A percentile compares a stretch with the other conserved stretches of the same genome.
phyloP scores from a whole-genome alignment of 2,329 filamentous ascomycete species.

The Fusarium liriodendri region DNA sequence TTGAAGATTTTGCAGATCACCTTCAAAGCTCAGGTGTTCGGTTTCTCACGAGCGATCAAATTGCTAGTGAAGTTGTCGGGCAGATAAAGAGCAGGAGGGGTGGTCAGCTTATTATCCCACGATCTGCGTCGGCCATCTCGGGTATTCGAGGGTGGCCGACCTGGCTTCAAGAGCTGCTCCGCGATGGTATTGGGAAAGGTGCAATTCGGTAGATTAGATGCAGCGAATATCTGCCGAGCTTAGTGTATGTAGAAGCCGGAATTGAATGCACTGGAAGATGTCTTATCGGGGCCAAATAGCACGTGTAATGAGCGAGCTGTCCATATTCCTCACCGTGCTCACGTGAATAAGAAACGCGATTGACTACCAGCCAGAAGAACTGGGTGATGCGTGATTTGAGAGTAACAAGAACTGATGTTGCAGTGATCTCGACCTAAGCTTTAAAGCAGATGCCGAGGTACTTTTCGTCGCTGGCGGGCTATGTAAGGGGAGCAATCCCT shows the following conservation, averaged over 20 bases:
- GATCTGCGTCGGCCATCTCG: constrained; percentile 33
- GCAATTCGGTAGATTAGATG: not conserved
- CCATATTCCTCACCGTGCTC: not conserved
- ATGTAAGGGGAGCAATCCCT: not conserved
- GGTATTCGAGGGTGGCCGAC: constrained; percentile 55
- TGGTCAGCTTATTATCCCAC: constrained; percentile 60
- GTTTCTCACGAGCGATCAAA: constrained; percentile 48
- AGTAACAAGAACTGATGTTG: not conserved
- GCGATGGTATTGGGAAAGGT: constrained; percentile 42
- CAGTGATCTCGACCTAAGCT: not conserved
- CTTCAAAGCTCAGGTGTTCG: constrained; percentile 44
- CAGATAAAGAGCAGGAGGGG: constrained; percentile 58
- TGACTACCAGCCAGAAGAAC: not conserved
- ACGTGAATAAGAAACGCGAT: not conserved
- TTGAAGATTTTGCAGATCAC: constrained; percentile 46
- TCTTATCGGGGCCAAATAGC: not conserved
- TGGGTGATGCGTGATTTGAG: not conserved
- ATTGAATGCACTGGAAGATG: not conserved
- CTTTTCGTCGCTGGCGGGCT: not conserved
- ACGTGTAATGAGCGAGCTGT: not conserved
- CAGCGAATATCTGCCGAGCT: not conserved
- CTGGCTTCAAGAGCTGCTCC: constrained; percentile 50
- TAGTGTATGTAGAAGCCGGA: not conserved
- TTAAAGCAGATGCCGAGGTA: not conserved
- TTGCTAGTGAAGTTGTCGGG: constrained; percentile 56